Evolutionary conservation across 768 basidiomycete genomes (phyloP), one percentile per base, ranked within the genome.

Genomic region (Mycena rebaudengoi): DNA sequence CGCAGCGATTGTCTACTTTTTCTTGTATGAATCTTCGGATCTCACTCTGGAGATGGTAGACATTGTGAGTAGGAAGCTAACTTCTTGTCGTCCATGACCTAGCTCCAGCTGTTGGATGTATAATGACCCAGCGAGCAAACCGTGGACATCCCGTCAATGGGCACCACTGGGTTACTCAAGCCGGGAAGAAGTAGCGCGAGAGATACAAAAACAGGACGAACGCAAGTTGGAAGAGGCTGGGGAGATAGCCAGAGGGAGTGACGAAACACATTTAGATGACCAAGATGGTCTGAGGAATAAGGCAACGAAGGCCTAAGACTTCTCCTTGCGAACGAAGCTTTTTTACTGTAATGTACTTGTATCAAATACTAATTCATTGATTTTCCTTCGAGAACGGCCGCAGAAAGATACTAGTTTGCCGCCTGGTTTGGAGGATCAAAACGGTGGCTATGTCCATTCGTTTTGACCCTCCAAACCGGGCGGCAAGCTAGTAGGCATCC

Each of bases 1-100:
- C 33, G 86, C 87, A 2, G 71, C 83, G 44, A 76, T 91, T 61
- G 89, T 91, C 20, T 91, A 79, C 73, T 81, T 91, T 71, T 92
- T 91, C 87, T 81, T 93, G 2, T 92, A 92, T 78, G 91, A 92
- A 72, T 86, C 86, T 8, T 83, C 86, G 7, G 85, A 87, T 63
- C 79, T 92, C 35, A 84, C 86, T 3, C 80, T 93, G 18, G 91
- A 93, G 76, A 80, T 75, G 62, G 88, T 91, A 43, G 85, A 91
- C 69, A 75, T 76, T 69, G 84, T 86, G 68, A 56, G 81, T 75
- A 7, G 18, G 16, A 50, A 50, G 56, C n/a, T 48, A 50, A 52
- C 39, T 35, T 54, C 10, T 62, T 56, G 23, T 44, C 58, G 54
- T 39, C 58, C 32, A 60, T 30, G 32, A 25, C 32, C 21, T 37